These are phyloP conservation scores for Solidago caesia DNA, from an alignment of 129 eudicot species.

Conservation along the genomic window DNA sequence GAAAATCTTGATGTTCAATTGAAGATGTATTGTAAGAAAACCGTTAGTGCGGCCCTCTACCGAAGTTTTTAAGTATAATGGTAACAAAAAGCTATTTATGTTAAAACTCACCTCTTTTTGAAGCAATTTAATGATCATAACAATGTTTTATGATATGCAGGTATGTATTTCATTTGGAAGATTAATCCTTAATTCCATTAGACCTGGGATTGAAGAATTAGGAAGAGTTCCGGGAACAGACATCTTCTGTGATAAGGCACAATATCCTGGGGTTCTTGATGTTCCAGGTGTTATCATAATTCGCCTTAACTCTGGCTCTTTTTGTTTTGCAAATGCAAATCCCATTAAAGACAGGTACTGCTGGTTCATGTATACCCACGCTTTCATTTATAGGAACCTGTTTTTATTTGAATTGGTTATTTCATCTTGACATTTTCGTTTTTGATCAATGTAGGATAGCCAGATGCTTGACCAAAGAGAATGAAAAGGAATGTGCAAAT, in stretches of 20 bases:
- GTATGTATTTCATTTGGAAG: slow-evolving; percentile 60
- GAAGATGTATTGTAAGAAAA: too few relatives aligned
- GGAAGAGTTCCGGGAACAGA: slow-evolving; percentile 61
- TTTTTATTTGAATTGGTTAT: background rate
- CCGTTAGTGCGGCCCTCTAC: too few relatives aligned
- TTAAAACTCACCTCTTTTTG: background rate
- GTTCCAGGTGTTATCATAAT: slow-evolving; percentile 46
- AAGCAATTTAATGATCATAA: background rate
- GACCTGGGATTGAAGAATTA: slow-evolving; percentile 53
- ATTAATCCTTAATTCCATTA: slow-evolving; percentile 47
- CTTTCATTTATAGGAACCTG: background rate
- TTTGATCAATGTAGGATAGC: slow-evolving; percentile 36
- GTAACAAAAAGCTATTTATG: too few relatives aligned
- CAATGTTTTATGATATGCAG: slow-evolving; percentile 32
- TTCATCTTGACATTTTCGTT: background rate
- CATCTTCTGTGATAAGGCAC: slow-evolving; percentile 45
- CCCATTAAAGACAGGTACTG: slow-evolving; percentile 58
- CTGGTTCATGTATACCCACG: background rate
- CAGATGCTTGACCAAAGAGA: slow-evolving; percentile 32
- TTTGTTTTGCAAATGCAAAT: slow-evolving; percentile 73
- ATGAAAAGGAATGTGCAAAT: slow-evolving; percentile 38
- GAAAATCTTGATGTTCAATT: too few relatives aligned
- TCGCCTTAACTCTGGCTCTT: slow-evolving; percentile 46
- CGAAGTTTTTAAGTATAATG: too few relatives aligned
- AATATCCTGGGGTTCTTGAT: slow-evolving; percentile 49